phyloP scores from a whole-genome alignment of 345 rosid species.

The Adansonia digitata region DNA sequence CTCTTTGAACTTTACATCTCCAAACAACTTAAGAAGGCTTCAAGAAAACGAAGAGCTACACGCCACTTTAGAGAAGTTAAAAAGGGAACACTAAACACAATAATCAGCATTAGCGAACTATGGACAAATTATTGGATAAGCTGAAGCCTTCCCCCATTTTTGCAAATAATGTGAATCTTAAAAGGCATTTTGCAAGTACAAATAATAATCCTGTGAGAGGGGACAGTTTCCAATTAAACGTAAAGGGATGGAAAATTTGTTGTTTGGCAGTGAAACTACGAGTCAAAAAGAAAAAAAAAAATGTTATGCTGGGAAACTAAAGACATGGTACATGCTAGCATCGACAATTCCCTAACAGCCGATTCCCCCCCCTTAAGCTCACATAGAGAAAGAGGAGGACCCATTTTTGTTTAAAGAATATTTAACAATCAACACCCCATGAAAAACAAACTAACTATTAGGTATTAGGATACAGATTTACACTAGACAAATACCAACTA shows the following conservation, averaged over 20 bases:
- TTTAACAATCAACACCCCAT: not conserved
- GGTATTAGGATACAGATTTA: not conserved
- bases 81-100: not conserved
- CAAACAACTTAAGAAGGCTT: not conserved
- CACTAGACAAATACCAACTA: not conserved
- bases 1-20: not conserved
- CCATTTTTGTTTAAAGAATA: constrained; percentile 8
- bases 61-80: not conserved
- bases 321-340: not conserved
- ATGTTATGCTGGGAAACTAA: not conserved
- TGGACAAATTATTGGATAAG: constrained; percentile 17
- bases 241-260: no score
- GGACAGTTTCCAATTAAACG: no score
- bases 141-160: not conserved
- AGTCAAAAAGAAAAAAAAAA: not conserved
- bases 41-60: not conserved
- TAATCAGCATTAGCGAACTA: constrained; percentile 14
- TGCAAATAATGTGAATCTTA: not conserved
- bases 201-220: not conserved
- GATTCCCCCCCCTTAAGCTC: constrained; percentile 20
- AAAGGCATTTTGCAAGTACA: not conserved
- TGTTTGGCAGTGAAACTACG: no score
- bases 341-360: constrained; percentile 11
- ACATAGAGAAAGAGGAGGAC: constrained; percentile 20
- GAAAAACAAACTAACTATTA: not conserved